Evolutionary conservation across 2,329 filamentous ascomycete genomes (phyloP).

Genomic region (Xylariaceae sp.): DNA sequence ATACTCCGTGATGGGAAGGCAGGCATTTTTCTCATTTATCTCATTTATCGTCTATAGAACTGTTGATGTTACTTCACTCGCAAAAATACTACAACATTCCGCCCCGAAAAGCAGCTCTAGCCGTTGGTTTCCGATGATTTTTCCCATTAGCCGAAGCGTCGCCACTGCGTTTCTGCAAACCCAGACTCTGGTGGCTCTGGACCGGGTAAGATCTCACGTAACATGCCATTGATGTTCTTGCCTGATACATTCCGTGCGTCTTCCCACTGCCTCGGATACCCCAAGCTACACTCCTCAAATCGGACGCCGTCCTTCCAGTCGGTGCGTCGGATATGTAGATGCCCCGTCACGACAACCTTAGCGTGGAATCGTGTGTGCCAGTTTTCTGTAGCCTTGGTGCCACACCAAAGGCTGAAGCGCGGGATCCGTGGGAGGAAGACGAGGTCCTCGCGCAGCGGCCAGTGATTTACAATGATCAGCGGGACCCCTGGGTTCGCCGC

Average conservation of each 20-base stretch:
- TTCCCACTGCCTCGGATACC: constrained; percentile 47
- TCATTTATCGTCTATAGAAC: too few species aligned
- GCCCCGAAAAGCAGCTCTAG: too few species aligned
- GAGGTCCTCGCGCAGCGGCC: constrained; percentile 46
- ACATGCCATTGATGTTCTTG: constrained; percentile 41
- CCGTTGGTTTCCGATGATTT: background rate
- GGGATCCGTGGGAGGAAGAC: constrained; percentile 44
- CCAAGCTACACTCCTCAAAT: constrained; percentile 47
- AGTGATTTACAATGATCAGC: constrained; percentile 46
- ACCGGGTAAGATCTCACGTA: constrained; percentile 45
- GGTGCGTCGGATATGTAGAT: constrained; percentile 46
- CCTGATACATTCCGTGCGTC: constrained; percentile 35
- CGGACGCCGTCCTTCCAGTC: constrained; percentile 47
- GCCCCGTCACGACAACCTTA: constrained; percentile 45
- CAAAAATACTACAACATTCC: too few species aligned
- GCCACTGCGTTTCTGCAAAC: constrained; percentile 32
- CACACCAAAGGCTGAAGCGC: constrained; percentile 48
- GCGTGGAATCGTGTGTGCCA: constrained; percentile 45
- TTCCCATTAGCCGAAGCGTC: constrained; percentile 34
- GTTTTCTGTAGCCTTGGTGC: constrained; percentile 44
- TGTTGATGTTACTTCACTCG: too few species aligned
- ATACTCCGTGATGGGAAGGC: too few species aligned
- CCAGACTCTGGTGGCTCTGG: constrained; percentile 33
- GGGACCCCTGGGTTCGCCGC: constrained; percentile 29
- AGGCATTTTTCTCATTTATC: too few species aligned